These are phyloP conservation scores for Hirsutella minnesotensis DNA, from an alignment of 2,329 filamentous ascomycete genomes.

Conservation along the genomic window DNA sequence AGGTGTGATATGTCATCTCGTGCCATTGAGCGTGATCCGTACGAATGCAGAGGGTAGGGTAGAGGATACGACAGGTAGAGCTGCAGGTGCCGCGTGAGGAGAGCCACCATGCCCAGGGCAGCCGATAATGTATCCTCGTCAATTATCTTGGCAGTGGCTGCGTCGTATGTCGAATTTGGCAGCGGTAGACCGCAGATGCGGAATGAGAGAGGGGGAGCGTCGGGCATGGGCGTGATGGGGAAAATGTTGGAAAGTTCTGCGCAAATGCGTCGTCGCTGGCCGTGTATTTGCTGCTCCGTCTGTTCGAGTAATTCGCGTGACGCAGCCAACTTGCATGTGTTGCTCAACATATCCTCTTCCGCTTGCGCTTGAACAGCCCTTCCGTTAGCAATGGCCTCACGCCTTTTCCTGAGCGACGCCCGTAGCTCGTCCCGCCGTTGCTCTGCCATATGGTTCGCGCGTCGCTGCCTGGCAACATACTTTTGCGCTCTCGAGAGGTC, in stretches of 20 bases:
- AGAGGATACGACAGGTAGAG: slow-evolving; percentile 71
- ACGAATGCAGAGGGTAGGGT: slow-evolving; percentile 65
- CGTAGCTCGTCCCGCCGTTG: slow-evolving; percentile 56
- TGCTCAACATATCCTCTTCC: slow-evolving; percentile 49
- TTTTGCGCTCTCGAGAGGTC: slow-evolving; percentile 33
- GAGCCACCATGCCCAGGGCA: slow-evolving; percentile 68
- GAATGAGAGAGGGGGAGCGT: slow-evolving; percentile 58
- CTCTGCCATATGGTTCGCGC: slow-evolving; percentile 49
- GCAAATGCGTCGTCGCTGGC: slow-evolving; percentile 81
- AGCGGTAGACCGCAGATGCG: slow-evolving; percentile 69
- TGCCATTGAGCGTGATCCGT: slow-evolving; percentile 64
- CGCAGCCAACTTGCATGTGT: slow-evolving; percentile 43
- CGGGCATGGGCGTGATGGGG: slow-evolving; percentile 55
- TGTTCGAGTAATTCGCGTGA: slow-evolving; percentile 42
- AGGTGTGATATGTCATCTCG: slow-evolving; percentile 60
- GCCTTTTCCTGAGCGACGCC: slow-evolving; percentile 52
- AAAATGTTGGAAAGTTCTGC: slow-evolving; percentile 72
- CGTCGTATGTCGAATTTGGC: slow-evolving; percentile 68
- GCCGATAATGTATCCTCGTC: slow-evolving; percentile 66
- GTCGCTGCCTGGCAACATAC: slow-evolving; percentile 52
- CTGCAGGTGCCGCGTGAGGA: slow-evolving; percentile 63
- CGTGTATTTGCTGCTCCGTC: slow-evolving; percentile 56
- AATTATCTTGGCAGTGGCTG: slow-evolving; percentile 27
- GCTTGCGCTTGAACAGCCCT: slow-evolving; percentile 45
- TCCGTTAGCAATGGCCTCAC: slow-evolving; percentile 55